phyloP scores from a whole-genome alignment of 495 filamentous ascomycete species.

The Tuber calosporum region DNA sequence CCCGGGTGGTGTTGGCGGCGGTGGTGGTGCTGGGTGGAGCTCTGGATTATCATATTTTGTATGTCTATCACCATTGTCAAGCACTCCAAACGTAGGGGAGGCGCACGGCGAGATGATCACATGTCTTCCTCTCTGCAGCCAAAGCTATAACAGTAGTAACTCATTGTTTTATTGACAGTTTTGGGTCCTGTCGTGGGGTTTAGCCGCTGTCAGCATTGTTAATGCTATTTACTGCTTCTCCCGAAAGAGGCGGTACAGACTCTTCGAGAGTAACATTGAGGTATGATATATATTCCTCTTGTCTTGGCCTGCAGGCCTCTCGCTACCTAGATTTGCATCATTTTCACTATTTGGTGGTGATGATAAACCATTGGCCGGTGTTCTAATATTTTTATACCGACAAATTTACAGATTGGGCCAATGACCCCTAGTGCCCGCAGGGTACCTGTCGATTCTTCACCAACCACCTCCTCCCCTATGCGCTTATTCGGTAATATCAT shows the following conservation, averaged over 20 bases:
- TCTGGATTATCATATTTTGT: slow-evolving; percentile 73
- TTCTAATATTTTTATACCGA: background rate
- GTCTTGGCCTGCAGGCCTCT: background rate
- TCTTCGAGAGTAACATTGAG: slow-evolving; percentile 61
- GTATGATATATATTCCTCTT: slow-evolving; percentile 14
- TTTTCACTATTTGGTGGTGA: background rate
- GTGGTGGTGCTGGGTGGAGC: slow-evolving; percentile 41
- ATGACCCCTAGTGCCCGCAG: slow-evolving; percentile 80
- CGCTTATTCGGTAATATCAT: slow-evolving; percentile 66
- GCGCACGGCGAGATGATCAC: slow-evolving; percentile 13
- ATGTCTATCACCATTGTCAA: slow-evolving; percentile 45
- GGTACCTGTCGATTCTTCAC: slow-evolving; percentile 83
- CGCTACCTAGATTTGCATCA: background rate
- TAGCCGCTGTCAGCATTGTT: slow-evolving; percentile 51
- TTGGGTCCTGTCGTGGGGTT: slow-evolving; percentile 27
- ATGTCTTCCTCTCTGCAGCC: slow-evolving; percentile 16
- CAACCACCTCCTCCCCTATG: slow-evolving; percentile 67
- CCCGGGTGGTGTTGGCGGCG: slow-evolving; percentile 32
- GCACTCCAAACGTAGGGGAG: background rate
- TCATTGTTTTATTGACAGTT: slow-evolving; percentile 26
- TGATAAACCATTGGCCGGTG: background rate
- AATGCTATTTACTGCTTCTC: slow-evolving; percentile 81
- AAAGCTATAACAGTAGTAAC: slow-evolving; percentile 8
- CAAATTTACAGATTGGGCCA: slow-evolving; percentile 45
- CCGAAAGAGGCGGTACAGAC: slow-evolving; percentile 75